Percentiles rank a stretch among this genome's conserved stretches.
Evolutionary conservation across 305 asterid species (phyloP).

Genomic region (Ruellia speciosa): DNA sequence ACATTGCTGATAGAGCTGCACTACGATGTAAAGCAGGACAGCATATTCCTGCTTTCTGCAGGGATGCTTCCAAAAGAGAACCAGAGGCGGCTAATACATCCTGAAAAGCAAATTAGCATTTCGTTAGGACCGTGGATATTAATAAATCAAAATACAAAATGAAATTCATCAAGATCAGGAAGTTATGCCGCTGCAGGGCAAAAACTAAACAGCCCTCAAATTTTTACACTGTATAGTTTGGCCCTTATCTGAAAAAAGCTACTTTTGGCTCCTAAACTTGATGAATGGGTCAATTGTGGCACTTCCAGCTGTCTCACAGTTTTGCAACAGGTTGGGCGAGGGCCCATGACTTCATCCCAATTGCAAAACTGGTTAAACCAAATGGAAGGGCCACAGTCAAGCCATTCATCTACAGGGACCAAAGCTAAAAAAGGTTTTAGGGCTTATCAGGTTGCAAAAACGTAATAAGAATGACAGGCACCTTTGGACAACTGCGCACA

Average conservation of each 20-base stretch:
- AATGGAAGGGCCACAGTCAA: too few relatives aligned
- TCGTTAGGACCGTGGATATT: conserved; percentile 14
- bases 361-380: too few relatives aligned
- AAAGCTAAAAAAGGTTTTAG: too few relatives aligned
- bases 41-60: conserved; percentile 85
- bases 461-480: conserved; percentile 23
- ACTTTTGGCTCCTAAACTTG: too few relatives aligned
- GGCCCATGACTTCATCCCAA: too few relatives aligned
- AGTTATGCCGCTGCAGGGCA: background rate
- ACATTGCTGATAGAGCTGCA: conserved; percentile 87
- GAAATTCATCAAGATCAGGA: conserved; percentile 9
- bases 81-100: conserved; percentile 69
- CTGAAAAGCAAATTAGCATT: conserved; percentile 38
- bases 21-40: conserved; percentile 94
- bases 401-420: too few relatives aligned
- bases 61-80: conserved; percentile 62
- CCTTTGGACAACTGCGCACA: conserved; percentile 71
- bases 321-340: too few relatives aligned
- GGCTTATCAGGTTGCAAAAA: conserved; percentile 2
- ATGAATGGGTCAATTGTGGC: too few relatives aligned
- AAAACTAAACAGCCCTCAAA: background rate
- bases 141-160: conserved; percentile 11
- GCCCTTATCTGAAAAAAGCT: too few relatives aligned
- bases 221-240: background rate
- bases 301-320: too few relatives aligned